Evolutionary conservation across 2,329 filamentous ascomycete species (phyloP), one percentile per base, ranked within the genome.

Genomic region (Blastomyces emzantsi): DNA sequence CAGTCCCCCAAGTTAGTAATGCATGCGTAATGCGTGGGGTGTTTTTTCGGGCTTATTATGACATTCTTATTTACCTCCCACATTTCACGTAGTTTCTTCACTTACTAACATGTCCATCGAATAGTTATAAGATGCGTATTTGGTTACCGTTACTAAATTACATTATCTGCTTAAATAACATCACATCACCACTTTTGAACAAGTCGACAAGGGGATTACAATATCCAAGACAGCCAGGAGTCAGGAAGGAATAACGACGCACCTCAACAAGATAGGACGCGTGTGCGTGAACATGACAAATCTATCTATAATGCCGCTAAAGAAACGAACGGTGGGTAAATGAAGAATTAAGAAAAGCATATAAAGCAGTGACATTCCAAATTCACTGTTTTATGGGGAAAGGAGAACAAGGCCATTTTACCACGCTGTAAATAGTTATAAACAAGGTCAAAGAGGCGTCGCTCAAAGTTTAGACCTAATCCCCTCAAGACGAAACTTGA

Each of bases 401-500:
- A 39, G 7, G 17, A 30, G 19, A n/a, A 19, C 25, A 55, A 56
- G 17, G 17, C 6, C 17, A 39, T 52, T 28, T 36, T 7, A 39
- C 19, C 30, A 36, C 28, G 52, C 6, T 56, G 17, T 33, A 52
- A 28, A 61, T 64, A 55, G 15, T 2, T 19, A 8, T 15, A 28
- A 25, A 36, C n/a, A 62, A 25, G 30, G 19, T 6, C 25, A 55
- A 39, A n/a, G 6, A 8, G 15, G 8, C 13, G n/a, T 56, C 61
- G 30, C 52, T 71, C 69, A 86, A 13, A 97, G 78, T 77, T 92
- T 95, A 58, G 91, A 96, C 71, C 90, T 84, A 55, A 99, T 90
- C 2, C 89, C 93, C 77, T 97, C 94, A 25, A 99, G 80, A 66
- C 94, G 83, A 76, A 95, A 97, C 76, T 96, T 96, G 57, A 99